phyloP scores from a whole-genome alignment of 2,329 filamentous ascomycete species.

The Zelopaecilomyces penicillatus region DNA sequence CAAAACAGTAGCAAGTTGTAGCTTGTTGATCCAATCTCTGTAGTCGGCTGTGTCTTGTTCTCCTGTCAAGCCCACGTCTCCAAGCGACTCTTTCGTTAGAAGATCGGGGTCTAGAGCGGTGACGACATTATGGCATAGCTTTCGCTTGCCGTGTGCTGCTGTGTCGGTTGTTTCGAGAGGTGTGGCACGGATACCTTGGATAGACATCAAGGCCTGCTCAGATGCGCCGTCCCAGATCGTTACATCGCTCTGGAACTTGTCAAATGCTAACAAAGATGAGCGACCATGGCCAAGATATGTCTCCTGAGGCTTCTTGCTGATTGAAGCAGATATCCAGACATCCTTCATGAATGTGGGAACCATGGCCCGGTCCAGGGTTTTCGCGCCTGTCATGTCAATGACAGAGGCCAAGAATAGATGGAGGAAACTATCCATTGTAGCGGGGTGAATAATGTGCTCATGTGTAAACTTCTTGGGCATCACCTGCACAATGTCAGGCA shows the following conservation, averaged over 20 bases:
- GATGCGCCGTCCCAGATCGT: conserved; percentile 2
- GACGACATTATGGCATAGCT: not conserved
- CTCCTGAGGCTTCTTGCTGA: not conserved
- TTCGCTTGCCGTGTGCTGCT: not conserved
- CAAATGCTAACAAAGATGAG: conserved; percentile 1
- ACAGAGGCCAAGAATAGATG: conserved; percentile 4
- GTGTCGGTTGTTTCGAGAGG: conserved; percentile 1
- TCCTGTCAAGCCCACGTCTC: not conserved
- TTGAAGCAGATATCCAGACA: conserved; percentile 2
- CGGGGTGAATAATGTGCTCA: conserved; percentile 10
- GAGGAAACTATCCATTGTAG: conserved; percentile 9
- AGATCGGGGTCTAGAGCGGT: not conserved
- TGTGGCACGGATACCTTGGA: conserved; percentile 2
- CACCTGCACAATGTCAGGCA: conserved; percentile 6
- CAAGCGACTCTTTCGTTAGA: not conserved
- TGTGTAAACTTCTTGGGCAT: conserved; percentile 9
- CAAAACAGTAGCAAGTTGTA: not conserved
- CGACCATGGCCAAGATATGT: conserved; percentile 3
- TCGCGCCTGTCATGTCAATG: not conserved
- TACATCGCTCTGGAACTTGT: conserved; percentile 5
- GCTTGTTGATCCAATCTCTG: not conserved
- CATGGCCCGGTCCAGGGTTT: conserved; percentile 3
- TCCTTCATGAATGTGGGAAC: conserved; percentile 6
- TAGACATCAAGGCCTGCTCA: not conserved
- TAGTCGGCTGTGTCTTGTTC: not conserved